These are phyloP conservation scores for Thermomyces lanuginosus DNA, from an alignment of 2,329 filamentous ascomycete genomes.

Conservation along the genomic window DNA sequence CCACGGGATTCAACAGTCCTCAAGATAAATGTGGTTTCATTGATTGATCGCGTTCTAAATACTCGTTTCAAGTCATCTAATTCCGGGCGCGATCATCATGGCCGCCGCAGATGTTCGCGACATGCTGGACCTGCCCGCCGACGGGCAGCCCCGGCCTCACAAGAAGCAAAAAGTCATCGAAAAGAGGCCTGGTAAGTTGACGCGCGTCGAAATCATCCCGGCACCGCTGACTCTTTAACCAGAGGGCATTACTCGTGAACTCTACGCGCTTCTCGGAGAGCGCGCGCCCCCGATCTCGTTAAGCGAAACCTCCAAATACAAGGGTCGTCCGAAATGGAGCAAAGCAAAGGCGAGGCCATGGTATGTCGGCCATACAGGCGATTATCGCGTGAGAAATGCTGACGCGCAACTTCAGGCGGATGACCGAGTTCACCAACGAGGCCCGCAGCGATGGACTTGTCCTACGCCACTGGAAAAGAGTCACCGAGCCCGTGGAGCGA, in stretches of 20 bases:
- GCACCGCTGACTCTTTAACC: slow-evolving; percentile 7
- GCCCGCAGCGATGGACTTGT: slow-evolving; percentile 57
- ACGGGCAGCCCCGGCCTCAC: slow-evolving; percentile 42
- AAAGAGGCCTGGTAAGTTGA: slow-evolving; percentile 37
- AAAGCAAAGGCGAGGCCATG: slow-evolving; percentile 29
- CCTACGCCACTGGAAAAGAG: slow-evolving; percentile 66
- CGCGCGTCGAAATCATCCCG: too few species aligned
- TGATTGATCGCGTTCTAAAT: too few species aligned
- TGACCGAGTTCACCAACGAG: slow-evolving; percentile 57
- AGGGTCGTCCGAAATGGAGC: slow-evolving; percentile 33
- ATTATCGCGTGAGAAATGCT: slow-evolving; percentile 26
- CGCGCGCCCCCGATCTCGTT: slow-evolving; percentile 36
- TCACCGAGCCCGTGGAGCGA: slow-evolving; percentile 32
- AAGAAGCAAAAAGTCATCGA: slow-evolving; percentile 60
- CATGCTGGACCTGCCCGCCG: slow-evolving; percentile 60
- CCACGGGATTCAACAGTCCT: too few species aligned
- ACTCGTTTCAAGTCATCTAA: too few species aligned
- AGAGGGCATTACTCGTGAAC: slow-evolving; percentile 36
- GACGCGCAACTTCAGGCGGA: slow-evolving; percentile 41
- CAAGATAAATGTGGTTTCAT: too few species aligned
- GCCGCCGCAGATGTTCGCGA: slow-evolving; percentile 70
- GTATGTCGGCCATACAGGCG: slow-evolving; percentile 40
- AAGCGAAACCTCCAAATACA: slow-evolving; percentile 37
- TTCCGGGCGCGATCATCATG: too few species aligned
- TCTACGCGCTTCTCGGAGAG: slow-evolving; percentile 36